Evolutionary conservation across 2,329 filamentous ascomycete genomes (phyloP).

Genomic region (Aspergillus persii): DNA sequence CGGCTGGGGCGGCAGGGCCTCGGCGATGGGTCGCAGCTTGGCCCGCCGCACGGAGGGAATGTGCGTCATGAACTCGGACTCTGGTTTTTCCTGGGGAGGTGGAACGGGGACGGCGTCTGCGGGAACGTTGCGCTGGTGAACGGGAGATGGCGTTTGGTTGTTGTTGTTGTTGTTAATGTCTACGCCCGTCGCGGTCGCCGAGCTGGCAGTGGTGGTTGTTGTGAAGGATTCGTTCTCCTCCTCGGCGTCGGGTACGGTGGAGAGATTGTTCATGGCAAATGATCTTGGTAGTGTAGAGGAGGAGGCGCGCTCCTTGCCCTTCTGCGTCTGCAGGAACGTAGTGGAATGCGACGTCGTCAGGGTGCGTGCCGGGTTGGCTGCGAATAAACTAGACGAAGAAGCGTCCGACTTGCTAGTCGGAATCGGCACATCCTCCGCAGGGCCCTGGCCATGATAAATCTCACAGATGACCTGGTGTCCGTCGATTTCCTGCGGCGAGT

Average conservation of each 20-base stretch:
- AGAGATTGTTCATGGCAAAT: conserved; percentile 38
- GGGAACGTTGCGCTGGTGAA: conserved; percentile 29
- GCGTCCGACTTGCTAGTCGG: conserved; percentile 25
- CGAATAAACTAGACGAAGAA: conserved; percentile 28
- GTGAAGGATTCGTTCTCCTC: conserved; percentile 35
- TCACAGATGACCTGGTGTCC: conserved; percentile 71
- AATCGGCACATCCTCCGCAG: conserved; percentile 62
- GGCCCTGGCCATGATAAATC: conserved; percentile 64
- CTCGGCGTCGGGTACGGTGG: conserved; percentile 29
- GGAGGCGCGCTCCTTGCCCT: conserved; percentile 26
- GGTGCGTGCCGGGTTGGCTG: conserved; percentile 32
- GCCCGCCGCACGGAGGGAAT: conserved; percentile 67
- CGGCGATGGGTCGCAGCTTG: conserved; percentile 65
- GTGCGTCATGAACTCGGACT: conserved; percentile 51
- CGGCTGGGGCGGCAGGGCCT: conserved; percentile 68
- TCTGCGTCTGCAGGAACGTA: conserved; percentile 30
- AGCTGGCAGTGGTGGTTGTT: conserved; percentile 42
- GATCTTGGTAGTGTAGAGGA: conserved; percentile 40
- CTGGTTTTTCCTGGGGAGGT: conserved; percentile 24
- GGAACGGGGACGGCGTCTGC: conserved; percentile 19
- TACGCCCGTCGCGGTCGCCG: conserved; percentile 37
- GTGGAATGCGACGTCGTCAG: conserved; percentile 37
- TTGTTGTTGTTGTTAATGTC: conserved; percentile 9
- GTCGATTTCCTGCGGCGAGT: conserved; percentile 69
- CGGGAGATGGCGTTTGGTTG: conserved; percentile 10